Base-by-base conservation (phyloP, 176 grass and related monocot species). In the Phoenix dactylifera region DNA sequence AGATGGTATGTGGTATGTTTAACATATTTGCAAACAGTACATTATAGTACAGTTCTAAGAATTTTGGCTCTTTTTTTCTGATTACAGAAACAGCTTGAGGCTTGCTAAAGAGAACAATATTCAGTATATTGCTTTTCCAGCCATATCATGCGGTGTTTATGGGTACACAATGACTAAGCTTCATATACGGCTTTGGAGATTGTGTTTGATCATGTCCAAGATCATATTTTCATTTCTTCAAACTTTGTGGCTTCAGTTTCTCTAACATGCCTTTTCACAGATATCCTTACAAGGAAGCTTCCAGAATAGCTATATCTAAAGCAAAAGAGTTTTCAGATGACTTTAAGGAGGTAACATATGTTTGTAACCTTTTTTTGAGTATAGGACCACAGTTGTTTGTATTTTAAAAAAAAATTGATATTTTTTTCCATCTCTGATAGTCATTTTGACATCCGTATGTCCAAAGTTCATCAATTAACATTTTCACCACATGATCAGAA, bases 61-160 rank as follows among this genome's bases (percentile, higher is more conserved):
- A 39, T 0, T 6, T 58, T 55, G 23, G 18, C 54, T 82, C 7
- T 18, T 50, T 39, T 67, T 28, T 67, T 29, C 35, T 44, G 35
- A 69, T 75, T 85, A 60, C 93, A 97, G 93, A 84, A 97, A 97
- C 78, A 91, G 81, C 66, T 68, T 97, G 81, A 91, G 80, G 81
- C 73, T 98, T 59, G 93, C 84, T 78, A 92, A 88, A 75, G 84
- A 86, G 63, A 85, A 83, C 66, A 73, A 67, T 63, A 77, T 97
- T 83, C 75, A 92, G 59, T 88, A 92, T 65, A 83, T 98, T 71
- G 93, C 93, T 54, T 97, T 91, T 49, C 87, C 87, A 60, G 87
- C 93, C 64, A 78, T 97, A 88, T 91, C 93, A 22, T 97, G 93
- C 62, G 93, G 87, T 74, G 24, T 92, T 76, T 97, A 49, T 55